Conservation (phyloP, 176 grass and related monocot species). For the Echinochloa phyllopogon region DNA sequence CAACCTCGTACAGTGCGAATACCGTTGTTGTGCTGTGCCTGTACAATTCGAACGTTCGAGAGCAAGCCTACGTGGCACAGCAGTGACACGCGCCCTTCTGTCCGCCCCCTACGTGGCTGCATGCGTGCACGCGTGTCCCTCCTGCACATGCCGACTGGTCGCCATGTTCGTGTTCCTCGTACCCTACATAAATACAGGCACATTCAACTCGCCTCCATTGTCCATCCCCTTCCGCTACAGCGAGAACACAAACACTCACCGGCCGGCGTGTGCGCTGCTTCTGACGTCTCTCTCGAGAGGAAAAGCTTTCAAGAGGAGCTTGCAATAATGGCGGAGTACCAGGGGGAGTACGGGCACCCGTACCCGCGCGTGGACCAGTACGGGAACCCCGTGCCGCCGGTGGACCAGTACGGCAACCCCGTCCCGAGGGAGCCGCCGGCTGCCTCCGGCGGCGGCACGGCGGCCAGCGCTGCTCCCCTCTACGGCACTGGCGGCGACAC, state of each 20-base stretch:
- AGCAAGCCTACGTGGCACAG: conserved; percentile 14
- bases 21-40: neutral
- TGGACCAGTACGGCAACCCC: conserved; percentile 70
- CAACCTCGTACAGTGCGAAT: neutral
- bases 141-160: neutral
- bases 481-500: neutral
- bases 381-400: conserved; percentile 64
- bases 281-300: neutral
- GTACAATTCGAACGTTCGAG: neutral
- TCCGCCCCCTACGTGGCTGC: neutral
- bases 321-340: conserved; percentile 44
- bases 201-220: neutral
- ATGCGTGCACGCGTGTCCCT: conserved; percentile 22
- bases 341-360: conserved; percentile 51
- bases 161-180: neutral
- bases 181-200: conserved; percentile 9
- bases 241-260: neutral
- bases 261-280: neutral
- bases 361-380: conserved; percentile 71
- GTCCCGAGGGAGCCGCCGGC: conserved; percentile 41
- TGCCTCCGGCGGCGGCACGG: neutral
- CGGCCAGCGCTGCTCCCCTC: neutral
- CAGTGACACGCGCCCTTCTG: conserved; percentile 31
- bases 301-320: too few species aligned
- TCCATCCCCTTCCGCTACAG: neutral